A percentile compares a stretch with the other conserved stretches of the same genome.
These are phyloP conservation scores for Lathyrus sativus DNA, from an alignment of 306 rosid genomes.

Conservation along the genomic window DNA sequence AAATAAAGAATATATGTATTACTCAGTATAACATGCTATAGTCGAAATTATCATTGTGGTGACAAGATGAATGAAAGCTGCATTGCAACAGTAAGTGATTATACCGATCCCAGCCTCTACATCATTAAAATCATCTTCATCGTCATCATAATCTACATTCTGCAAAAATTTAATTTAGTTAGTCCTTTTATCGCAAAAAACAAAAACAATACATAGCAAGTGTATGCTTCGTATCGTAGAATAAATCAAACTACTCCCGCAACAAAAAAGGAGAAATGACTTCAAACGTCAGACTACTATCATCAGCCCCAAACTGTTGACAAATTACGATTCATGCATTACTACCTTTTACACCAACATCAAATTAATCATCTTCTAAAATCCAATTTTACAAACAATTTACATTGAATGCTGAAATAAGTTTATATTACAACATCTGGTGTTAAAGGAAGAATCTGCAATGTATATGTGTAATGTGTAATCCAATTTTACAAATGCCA, in stretches of 20 bases:
- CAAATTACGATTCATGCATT: not conserved
- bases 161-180: conserved; percentile 42
- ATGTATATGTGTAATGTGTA: too few relatives aligned
- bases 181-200: conserved; percentile 24
- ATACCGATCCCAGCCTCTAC: conserved; percentile 49
- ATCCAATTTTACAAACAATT: too few relatives aligned
- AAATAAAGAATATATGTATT: conserved; percentile 25
- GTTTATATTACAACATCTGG: too few relatives aligned
- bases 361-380: too few relatives aligned
- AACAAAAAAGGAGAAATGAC: not conserved
- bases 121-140: conserved; percentile 51
- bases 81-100: conserved; percentile 20
- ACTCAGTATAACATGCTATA: not conserved
- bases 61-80: conserved; percentile 26
- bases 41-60: conserved; percentile 12
- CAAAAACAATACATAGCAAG: conserved; percentile 3
- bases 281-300: not conserved
- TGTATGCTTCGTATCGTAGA: conserved; percentile 8
- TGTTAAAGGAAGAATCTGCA: too few relatives aligned
- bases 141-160: conserved; percentile 57
- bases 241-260: not conserved
- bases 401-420: too few relatives aligned
- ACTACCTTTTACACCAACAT: not conserved
- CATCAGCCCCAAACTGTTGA: not conserved
- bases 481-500: too few relatives aligned